Conservation (phyloP, 331 rosid genomes). For the Telfairia occidentalis region DNA sequence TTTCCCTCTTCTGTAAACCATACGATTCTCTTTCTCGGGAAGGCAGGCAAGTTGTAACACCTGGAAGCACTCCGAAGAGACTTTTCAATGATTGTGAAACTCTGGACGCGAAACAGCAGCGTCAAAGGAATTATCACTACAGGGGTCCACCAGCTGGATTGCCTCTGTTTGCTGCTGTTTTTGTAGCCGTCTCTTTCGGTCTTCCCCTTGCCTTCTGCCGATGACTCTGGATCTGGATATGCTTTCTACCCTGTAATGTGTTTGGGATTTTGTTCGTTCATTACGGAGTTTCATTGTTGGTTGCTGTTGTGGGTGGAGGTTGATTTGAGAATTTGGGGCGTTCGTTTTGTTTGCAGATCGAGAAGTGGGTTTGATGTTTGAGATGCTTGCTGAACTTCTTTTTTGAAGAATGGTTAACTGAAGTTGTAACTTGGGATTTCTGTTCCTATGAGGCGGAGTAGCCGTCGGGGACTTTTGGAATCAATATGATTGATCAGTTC, state of each 20-base stretch:
- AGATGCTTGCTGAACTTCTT: not conserved
- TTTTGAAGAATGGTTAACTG: conserved; percentile 8
- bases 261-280: not conserved
- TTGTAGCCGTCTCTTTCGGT: not conserved
- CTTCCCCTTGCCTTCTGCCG: not conserved
- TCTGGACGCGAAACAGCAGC: not conserved
- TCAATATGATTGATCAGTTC: conserved; percentile 89
- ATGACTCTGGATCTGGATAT: conserved; percentile 12
- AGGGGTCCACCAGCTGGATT: conserved; percentile 11
- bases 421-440: conserved; percentile 4
- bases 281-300: not conserved
- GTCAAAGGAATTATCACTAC: conserved; percentile 10
- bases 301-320: not conserved
- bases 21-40: not conserved
- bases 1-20: not conserved
- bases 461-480: conserved; percentile 27
- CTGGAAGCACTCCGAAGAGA: not conserved
- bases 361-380: not conserved
- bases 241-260: conserved; percentile 1
- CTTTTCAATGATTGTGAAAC: not conserved
- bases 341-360: not conserved
- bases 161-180: conserved; percentile 8
- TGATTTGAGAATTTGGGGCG: not conserved
- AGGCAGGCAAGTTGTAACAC: not conserved
- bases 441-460: conserved; percentile 32